Evolutionary conservation across 2,329 filamentous ascomycete genomes (phyloP), one percentile per base, ranked within the genome.

Genomic region (Penicillium sp.): DNA sequence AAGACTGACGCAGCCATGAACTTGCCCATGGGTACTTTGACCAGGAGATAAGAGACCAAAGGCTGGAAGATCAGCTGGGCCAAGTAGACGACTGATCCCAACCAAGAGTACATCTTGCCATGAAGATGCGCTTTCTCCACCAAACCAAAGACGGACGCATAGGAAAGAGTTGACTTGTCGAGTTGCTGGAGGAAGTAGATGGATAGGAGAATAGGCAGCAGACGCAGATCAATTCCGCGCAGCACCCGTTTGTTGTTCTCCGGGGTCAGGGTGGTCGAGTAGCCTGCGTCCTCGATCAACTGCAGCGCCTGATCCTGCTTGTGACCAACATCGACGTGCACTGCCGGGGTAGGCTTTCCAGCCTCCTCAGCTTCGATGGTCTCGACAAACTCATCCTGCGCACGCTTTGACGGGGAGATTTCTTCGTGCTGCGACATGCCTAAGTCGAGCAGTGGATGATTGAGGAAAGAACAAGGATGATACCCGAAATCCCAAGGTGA

Each of bases 171-270:
- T 0, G 85, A 82, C 70, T 89, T 89, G 74, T 88, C 86, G 6
- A 88, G 77, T 11, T 81, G 82, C 62, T 89, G 86, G 0, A 88
- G 78, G 66, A 85, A 87, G 72, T 88, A 89, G 19, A 87, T 83
- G 6, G 79, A 78, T 11, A 88, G 75, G 58, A 89, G 82, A 55
- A 84, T 78, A 0, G 83, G 82, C 13, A 85, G 72, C 22, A 85
- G 77, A 52, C 77, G 70, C 24, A 80, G 67, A 65, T 85, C 83
- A 56, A 85, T 84, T 61, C 77, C 78, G 31, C 78, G 76, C 40
- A 85, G 71, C 6, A 85, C 78, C 41, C 79, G 75, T 52, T 75
- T 76, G 69, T 86, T 84, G 64, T 85, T 83, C 50, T 79, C 80
- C 0, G 80, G 74, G 0, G 83, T 83, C 6, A 86, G 77, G 41